Conservation (phyloP, 2,329 filamentous ascomycete genomes). For the Metarhizium robertsii region DNA sequence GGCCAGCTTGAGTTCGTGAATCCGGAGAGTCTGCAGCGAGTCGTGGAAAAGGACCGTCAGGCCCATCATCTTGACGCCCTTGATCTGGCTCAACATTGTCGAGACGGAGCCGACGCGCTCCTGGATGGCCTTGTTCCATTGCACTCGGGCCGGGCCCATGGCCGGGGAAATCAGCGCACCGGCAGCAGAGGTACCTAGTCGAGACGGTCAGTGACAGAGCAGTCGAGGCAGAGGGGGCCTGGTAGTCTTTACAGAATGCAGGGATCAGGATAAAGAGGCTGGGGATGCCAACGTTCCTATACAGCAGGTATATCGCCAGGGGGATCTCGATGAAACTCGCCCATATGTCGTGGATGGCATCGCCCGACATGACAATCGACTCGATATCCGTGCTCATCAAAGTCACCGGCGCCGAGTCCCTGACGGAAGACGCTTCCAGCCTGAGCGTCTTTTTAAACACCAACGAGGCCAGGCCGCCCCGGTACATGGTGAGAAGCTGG, state of each 20-base stretch:
- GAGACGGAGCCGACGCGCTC: constrained; percentile 29
- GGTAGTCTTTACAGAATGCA: constrained; percentile 13
- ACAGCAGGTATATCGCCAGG: constrained; percentile 26
- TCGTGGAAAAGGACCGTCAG: constrained; percentile 22
- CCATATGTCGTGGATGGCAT: constrained; percentile 27
- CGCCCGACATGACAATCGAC: constrained; percentile 16
- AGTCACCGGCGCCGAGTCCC: constrained; percentile 30
- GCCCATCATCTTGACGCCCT: constrained; percentile 35
- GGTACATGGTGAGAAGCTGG: constrained; percentile 26
- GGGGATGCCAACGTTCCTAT: constrained; percentile 21
- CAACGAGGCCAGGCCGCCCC: constrained; percentile 29
- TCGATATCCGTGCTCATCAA: constrained; percentile 39
- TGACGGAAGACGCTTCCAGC: constrained; percentile 18
- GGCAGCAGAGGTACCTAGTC: constrained; percentile 12
- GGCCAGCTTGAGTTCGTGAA: constrained; percentile 28
- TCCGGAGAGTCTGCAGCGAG: constrained; percentile 24
- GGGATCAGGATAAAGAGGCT: constrained; percentile 17
- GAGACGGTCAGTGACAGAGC: background rate
- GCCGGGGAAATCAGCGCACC: constrained; percentile 13
- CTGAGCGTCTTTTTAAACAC: constrained; percentile 38
- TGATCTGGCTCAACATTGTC: constrained; percentile 30
- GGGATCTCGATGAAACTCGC: constrained; percentile 26
- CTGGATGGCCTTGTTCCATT: constrained; percentile 32
- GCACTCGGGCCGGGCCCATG: constrained; percentile 22
- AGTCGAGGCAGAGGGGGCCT: no score